A percentile compares a stretch with the other conserved stretches of the same genome.
These are phyloP conservation scores for Salix purpurea DNA, from an alignment of 345 rosid genomes.

Conservation along the genomic window DNA sequence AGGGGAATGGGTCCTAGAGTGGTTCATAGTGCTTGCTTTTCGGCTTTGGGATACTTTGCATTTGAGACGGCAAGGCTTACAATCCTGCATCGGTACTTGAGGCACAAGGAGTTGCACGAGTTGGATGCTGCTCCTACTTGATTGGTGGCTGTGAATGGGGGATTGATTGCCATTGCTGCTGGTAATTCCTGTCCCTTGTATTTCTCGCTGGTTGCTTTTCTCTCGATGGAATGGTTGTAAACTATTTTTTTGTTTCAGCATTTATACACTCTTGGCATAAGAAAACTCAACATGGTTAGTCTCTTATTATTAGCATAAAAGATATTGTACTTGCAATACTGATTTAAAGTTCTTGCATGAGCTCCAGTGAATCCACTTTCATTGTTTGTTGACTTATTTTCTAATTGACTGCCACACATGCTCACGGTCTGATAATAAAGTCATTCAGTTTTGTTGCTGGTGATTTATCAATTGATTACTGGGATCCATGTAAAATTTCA, in stretches of 20 bases:
- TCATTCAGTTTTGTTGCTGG: too few relatives aligned
- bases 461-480: too few relatives aligned
- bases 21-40: conserved; percentile 89
- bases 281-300: neutral
- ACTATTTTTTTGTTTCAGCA: neutral
- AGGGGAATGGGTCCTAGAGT: conserved; percentile 87
- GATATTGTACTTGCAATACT: neutral
- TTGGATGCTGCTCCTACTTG: conserved; percentile 29
- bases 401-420: neutral
- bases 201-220: neutral
- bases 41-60: conserved; percentile 85
- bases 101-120: conserved; percentile 46
- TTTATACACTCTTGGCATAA: neutral
- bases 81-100: conserved; percentile 65
- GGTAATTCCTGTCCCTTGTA: conserved; percentile 2
- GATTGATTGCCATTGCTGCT: conserved; percentile 3
- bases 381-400: neutral
- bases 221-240: neutral
- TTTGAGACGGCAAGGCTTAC: conserved; percentile 88
- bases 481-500: too few relatives aligned
- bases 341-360: neutral
- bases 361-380: neutral
- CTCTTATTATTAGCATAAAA: neutral
- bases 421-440: neutral
- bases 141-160: conserved; percentile 5